Evolutionary conservation across 2,329 filamentous ascomycete genomes (phyloP), one percentile per base, ranked within the genome.

Genomic region (Diaporthe capsici): DNA sequence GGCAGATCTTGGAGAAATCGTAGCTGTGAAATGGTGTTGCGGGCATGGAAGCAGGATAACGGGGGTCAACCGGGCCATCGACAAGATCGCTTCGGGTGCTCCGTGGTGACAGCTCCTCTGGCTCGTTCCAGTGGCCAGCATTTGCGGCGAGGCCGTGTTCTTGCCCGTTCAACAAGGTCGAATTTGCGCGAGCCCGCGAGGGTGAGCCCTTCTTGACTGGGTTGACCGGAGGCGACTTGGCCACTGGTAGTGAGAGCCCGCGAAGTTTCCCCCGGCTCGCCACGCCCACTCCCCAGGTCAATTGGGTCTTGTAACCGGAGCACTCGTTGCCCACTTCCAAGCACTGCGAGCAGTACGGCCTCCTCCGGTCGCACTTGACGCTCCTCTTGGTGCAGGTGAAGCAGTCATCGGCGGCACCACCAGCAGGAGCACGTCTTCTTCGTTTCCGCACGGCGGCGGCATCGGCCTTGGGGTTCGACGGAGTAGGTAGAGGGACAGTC

Each of bases 281-380:
- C 76, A 98, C 96, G 71, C 96, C 96, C 65, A 98, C 95, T 57
- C 95, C 95, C 96, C 96, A 98, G 63, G 96, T 98, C 85, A 98
- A 89, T 80, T 96, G 96, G 22, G 96, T 98, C 87, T 97, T 97
- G 88, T 98, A 98, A 76, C 96, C 96, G 39, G 95, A 95, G 86
- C 96, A 98, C 82, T 98, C 95, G 83, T 95, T 95, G 78, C 95
- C 96, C 78, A 95, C 90, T 80, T 98, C 95, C 78, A 98, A 90
- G 84, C 96, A 99, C 85, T 95, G 96, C 60, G 95, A 95, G 86
- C 97, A 98, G 86, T 98, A 98, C 12, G 96, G 96, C 81, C 96
- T 91, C 82, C 95, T 92, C 80, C 96, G 92, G 85, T 98, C 96
- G 87, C 96, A 99, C 84, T 95, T 94, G 78, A 93, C 89, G 80